phyloP scores from a whole-genome alignment of 2,329 filamentous ascomycete genomes.

The Dactylellina parvicollis region DNA sequence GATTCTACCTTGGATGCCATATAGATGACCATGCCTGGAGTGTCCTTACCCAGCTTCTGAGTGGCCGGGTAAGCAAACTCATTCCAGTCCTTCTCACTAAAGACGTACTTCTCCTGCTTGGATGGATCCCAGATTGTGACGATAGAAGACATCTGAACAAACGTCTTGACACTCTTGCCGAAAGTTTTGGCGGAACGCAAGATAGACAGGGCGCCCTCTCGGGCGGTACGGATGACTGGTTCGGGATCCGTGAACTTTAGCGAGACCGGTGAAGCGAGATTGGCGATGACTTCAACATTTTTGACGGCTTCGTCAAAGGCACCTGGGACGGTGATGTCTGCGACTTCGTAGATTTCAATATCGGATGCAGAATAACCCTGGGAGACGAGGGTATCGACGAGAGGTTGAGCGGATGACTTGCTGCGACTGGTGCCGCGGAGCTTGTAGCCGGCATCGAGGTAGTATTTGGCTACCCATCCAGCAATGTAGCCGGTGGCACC shows the following conservation, averaged over 20 bases:
- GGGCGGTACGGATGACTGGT: constrained; percentile 68
- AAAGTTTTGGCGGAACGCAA: constrained; percentile 74
- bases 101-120: background rate
- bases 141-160: constrained; percentile 70
- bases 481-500: constrained; percentile 64
- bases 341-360: constrained; percentile 67
- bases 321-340: constrained; percentile 75
- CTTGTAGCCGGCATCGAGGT: constrained; percentile 63
- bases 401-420: constrained; percentile 54
- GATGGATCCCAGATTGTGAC: constrained; percentile 62
- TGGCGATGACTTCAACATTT: constrained; percentile 46
- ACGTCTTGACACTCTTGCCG: constrained; percentile 71
- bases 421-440: constrained; percentile 66
- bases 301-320: constrained; percentile 72
- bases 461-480: constrained; percentile 65
- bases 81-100: constrained; percentile 65
- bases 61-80: constrained; percentile 30
- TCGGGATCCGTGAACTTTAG: constrained; percentile 61
- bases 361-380: constrained; percentile 33
- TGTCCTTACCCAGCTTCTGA: constrained; percentile 47
- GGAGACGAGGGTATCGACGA: constrained; percentile 37
- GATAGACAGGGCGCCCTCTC: constrained; percentile 72
- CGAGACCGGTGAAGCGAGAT: constrained; percentile 59
- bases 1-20: constrained; percentile 72
- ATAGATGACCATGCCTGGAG: constrained; percentile 60